phyloP scores from a whole-genome alignment of 768 basidiomycete species.

The Suillus subaureus region DNA sequence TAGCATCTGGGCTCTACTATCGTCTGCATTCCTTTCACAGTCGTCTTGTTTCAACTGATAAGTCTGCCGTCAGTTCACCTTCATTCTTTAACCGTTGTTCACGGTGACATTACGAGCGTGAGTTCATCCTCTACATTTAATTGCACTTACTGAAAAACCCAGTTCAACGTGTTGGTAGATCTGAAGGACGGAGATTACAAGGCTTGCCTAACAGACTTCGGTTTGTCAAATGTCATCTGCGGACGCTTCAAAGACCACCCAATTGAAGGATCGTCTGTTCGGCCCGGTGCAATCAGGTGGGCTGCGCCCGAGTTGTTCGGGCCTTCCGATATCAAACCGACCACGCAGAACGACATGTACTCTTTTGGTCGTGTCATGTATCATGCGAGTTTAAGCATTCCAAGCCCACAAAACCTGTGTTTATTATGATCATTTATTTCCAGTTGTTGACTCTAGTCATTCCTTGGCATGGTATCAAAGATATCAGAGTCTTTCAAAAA shows the following conservation, averaged over 20 bases:
- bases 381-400: background rate
- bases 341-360: conserved; percentile 41
- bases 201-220: conserved; percentile 46
- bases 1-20: conserved; percentile 14
- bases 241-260: conserved; percentile 29
- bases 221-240: conserved; percentile 41
- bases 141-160: background rate
- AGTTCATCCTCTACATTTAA: background rate
- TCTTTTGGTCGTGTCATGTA: conserved; percentile 33
- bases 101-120: conserved; percentile 20
- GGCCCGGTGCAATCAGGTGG: conserved; percentile 43
- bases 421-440: background rate
- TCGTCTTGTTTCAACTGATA: too few relatives aligned
- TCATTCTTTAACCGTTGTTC: conserved; percentile 16
- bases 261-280: conserved; percentile 31
- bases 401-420: too few relatives aligned
- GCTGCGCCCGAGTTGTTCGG: conserved; percentile 40
- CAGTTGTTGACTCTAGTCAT: background rate
- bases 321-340: conserved; percentile 15
- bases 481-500: background rate
- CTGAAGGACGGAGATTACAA: conserved; percentile 16
- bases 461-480: background rate
- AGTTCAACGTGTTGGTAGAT: conserved; percentile 21
- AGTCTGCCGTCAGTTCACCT: conserved; percentile 20
- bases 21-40: too few relatives aligned